Base-by-base conservation (phyloP, 192 early-diverging fungal species). In the Backusella tuberculispora region DNA sequence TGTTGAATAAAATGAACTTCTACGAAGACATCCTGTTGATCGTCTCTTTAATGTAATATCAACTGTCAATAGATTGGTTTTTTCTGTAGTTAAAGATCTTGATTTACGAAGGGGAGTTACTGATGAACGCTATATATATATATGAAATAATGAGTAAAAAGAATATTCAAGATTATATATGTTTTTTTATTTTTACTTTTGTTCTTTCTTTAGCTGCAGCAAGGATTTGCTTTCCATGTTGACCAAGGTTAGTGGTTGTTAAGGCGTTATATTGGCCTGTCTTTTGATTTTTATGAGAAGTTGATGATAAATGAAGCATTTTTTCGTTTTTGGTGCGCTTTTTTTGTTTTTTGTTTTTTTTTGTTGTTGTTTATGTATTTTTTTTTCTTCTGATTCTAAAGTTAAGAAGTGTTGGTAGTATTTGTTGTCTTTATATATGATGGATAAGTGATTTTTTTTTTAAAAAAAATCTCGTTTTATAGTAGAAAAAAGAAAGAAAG, bases 1-100 rank as follows among this genome's bases (percentile, higher is more conserved):
- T 41, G 41, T 69, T 42, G 67, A 69, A 46, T 69, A 69, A 17
- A 69, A 45, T 14, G 67, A 69, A 7, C 66, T 41, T 70, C 75
- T 68, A 21, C 71, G 60, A 41, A 80, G 65, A 41, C 75, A 76
- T 3, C 79, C 79, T 34, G 79, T 80, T 6, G 79, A 80, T 46
- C 79, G 65, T 50, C 79, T 75, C 45, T 80, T 80, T 34, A 78
- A 26, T 34, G 70, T 66, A 48, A 78, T 73, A 45, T 78, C 76
- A 2, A 48, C 68, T 4, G 41, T 17, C 24, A 56, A 56, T 29
- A n/a, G n/a, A 37, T 38, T 44, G n/a, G 66, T 48, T 21, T 40
- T 37, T 38, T 38, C 76, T 17, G 76, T 78, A 15, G 76, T 66
- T 6, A 71, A 78, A 15, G 76, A 78, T 60, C 73, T 78, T 21